Conservation (phyloP, 2,329 filamentous ascomycete species). For the Penicillium sp. region DNA sequence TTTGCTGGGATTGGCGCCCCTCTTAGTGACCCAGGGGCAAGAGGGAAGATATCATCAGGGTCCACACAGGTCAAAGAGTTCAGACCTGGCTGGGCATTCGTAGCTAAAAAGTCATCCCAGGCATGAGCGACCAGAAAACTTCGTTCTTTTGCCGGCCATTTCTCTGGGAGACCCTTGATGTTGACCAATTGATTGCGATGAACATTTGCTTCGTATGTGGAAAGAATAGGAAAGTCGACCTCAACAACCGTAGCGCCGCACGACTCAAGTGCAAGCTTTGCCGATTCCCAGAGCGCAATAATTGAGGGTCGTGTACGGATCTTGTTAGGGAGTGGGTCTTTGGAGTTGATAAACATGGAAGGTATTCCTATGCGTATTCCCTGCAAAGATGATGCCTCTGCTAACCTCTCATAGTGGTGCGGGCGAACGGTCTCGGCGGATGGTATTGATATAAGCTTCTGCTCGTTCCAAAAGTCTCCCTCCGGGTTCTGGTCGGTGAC, state of each 20-base stretch:
- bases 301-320: conserved; percentile 44
- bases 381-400: conserved; percentile 36
- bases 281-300: conserved; percentile 41
- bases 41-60: conserved; percentile 43
- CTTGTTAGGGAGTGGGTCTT: conserved; percentile 37
- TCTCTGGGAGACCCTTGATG: conserved; percentile 46
- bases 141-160: conserved; percentile 55
- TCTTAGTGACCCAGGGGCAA: conserved; percentile 31
- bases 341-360: conserved; percentile 55
- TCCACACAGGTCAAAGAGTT: conserved; percentile 49
- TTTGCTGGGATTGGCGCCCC: conserved; percentile 32
- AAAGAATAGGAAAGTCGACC: conserved; percentile 39
- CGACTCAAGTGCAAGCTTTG: conserved; percentile 32
- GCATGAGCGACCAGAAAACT: conserved; percentile 56
- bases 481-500: conserved; percentile 45
- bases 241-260: conserved; percentile 40
- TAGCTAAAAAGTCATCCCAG: conserved; percentile 57
- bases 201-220: conserved; percentile 42
- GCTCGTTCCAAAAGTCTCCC: conserved; percentile 62
- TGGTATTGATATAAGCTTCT: conserved; percentile 52
- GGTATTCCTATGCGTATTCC: conserved; percentile 57
- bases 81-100: conserved; percentile 48
- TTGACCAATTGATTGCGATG: conserved; percentile 41
- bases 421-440: conserved; percentile 37
- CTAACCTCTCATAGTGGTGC: conserved; percentile 39